Evolutionary conservation across 331 rosid species (phyloP), one percentile per base, ranked within the genome.

Genomic region (Telfairia occidentalis): DNA sequence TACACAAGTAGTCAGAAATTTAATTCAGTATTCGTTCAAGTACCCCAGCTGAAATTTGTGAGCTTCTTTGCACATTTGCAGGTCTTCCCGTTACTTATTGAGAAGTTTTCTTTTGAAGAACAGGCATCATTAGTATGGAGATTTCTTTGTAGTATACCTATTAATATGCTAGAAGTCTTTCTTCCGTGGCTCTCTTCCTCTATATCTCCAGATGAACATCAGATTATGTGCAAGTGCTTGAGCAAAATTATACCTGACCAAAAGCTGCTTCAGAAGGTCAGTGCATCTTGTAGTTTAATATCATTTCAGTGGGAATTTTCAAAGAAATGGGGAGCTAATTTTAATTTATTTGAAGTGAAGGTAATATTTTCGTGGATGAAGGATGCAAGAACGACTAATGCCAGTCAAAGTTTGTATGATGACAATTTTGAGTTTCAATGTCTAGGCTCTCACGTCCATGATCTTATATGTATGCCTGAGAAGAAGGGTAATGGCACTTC

Each of bases 141-240:
- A 79, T 95, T 95, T 83, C 83, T 95, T 66, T 95, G 98, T 85
- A 95, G 98, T 79, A 95, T 95, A 86, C 98, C 98, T 35, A 96
- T 95, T 77, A 85, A 95, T 86, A 88, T 95, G 98, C 86, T 95
- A 96, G 91, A 88, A 10, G 81, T 87, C 79, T 95, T 95, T 76
- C 98, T 95, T 82, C 98, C 98, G 19, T 95, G 98, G 98, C 92
- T 95, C 79, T 88, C 89, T 42, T 81, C 89, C 43, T 90, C 96
- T 24, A 84, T 90, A 71, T 95, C 98, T 64, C 81, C 93, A 12
- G 96, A 95, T 73, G 98, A 91, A 83, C 83, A 84, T 82, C 87
- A 79, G 82, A 90, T 87, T 83, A 82, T 95, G 58, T 79, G 76
- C 74, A 86, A 84, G 67, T 91, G 87, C 87, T 81, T 95, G 81